Evolutionary conservation across 345 rosid species (phyloP).

Genomic region (Gossypium ekmanianum): DNA sequence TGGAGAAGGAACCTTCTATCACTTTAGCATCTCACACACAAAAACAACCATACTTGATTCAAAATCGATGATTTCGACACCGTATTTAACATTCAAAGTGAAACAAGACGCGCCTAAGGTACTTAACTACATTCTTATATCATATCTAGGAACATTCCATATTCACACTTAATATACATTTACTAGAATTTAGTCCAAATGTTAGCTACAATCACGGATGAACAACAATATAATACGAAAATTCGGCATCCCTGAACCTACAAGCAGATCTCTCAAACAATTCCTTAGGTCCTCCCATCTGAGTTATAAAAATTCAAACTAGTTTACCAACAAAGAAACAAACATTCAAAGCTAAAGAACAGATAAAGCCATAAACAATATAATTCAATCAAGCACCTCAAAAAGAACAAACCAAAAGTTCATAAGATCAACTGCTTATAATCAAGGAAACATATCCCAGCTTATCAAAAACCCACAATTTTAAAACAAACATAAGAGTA

Average conservation of each 20-base stretch:
- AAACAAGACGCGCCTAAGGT: neutral
- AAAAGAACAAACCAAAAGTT: slow-evolving; percentile 36
- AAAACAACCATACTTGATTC: neutral
- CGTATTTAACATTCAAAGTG: slow-evolving; percentile 1
- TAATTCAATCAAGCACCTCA: slow-evolving; percentile 10
- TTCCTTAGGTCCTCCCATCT: neutral
- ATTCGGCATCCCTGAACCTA: slow-evolving; percentile 16
- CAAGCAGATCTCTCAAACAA: slow-evolving; percentile 34
- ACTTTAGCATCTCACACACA: neutral
- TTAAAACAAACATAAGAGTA: neutral
- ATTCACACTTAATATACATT: slow-evolving; percentile 7
- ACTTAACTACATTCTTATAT: slow-evolving; percentile 5
- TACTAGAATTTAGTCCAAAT: slow-evolving; percentile 1
- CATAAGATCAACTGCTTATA: slow-evolving; percentile 15
- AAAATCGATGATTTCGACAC: neutral
- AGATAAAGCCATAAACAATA: slow-evolving; percentile 5
- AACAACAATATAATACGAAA: slow-evolving; percentile 7
- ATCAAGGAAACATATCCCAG: slow-evolving; percentile 29
- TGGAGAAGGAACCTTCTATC: neutral
- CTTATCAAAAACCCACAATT: slow-evolving; percentile 18
- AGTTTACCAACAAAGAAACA: slow-evolving; percentile 8
- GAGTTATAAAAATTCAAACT: slow-evolving; percentile 1
- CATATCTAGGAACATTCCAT: slow-evolving; percentile 9
- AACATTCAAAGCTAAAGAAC: slow-evolving; percentile 5
- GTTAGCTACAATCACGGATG: neutral